These are phyloP conservation scores for Liriodendron chinense DNA, from an alignment of 164 flowering plant genomes.

Conservation along the genomic window DNA sequence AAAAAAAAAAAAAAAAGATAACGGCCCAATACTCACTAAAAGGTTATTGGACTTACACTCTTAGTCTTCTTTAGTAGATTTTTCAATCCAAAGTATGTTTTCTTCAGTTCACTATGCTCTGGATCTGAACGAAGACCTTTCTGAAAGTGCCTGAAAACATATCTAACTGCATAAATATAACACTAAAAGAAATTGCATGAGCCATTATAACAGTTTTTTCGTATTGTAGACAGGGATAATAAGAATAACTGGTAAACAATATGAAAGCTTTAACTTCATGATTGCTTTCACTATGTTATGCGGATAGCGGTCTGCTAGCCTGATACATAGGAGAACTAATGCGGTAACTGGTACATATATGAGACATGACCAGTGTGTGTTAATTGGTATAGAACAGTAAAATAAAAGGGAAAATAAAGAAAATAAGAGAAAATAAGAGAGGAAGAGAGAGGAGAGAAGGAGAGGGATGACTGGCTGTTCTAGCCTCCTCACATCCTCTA, in stretches of 20 bases:
- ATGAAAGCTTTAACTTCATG: no score
- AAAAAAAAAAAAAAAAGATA: not conserved
- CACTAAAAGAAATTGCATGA: not conserved
- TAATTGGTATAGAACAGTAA: no score
- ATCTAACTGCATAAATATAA: not conserved
- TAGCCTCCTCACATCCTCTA: no score
- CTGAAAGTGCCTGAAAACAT: slow-evolving; percentile 74
- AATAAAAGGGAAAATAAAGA: no score
- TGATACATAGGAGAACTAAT: no score
- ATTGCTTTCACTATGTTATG: no score
- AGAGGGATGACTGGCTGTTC: no score
- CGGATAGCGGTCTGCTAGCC: no score
- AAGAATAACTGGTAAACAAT: not conserved
- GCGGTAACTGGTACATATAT: no score
- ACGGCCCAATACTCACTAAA: not conserved
- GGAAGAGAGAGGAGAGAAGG: no score
- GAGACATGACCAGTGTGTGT: no score
- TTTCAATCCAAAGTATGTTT: slow-evolving; percentile 94
- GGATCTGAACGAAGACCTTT: slow-evolving; percentile 96
- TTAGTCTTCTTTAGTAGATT: slow-evolving; percentile 88
- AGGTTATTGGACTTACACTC: slow-evolving; percentile 54
- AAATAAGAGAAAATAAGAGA: no score
- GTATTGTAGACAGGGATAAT: not conserved
- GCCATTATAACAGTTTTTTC: not conserved
- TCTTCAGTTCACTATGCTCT: slow-evolving; percentile 88